A percentile compares a stretch with the other conserved stretches of the same genome.
These are phyloP conservation scores for Penicillium sp. DNA, from an alignment of 2,329 filamentous ascomycete genomes.

Conservation along the genomic window DNA sequence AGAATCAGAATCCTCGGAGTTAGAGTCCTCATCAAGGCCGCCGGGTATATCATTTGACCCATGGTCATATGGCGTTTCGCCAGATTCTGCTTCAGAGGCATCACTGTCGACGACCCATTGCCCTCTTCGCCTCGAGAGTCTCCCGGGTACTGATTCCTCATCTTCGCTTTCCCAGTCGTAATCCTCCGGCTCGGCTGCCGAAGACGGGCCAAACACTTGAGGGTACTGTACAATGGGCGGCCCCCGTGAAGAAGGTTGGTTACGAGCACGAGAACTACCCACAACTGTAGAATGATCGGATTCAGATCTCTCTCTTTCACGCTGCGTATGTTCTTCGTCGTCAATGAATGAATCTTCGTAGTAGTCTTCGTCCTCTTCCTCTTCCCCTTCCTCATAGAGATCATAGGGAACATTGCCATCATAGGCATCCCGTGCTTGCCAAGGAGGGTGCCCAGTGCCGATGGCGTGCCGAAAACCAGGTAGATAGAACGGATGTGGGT, in stretches of 20 bases:
- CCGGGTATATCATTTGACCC: too few relatives aligned
- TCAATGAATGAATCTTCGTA: slow-evolving; percentile 40
- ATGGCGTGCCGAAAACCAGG: neutral
- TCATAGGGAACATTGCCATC: slow-evolving; percentile 8
- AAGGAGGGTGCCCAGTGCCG: neutral
- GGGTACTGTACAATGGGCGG: neutral
- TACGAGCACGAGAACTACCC: slow-evolving; percentile 15
- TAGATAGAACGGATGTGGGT: slow-evolving; percentile 7
- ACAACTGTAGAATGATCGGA: slow-evolving; percentile 38
- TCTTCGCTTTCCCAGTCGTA: neutral
- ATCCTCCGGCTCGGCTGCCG: neutral
- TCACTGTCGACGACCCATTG: slow-evolving; percentile 20
- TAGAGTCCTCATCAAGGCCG: neutral
- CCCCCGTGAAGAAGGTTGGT: neutral
- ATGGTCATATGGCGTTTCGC: neutral
- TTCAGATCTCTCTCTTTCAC: slow-evolving; percentile 22
- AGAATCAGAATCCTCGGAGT: neutral
- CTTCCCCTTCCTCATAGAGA: slow-evolving; percentile 11
- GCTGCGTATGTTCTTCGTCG: slow-evolving; percentile 26
- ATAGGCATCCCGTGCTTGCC: neutral
- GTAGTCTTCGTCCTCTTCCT: slow-evolving; percentile 28
- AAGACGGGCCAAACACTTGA: neutral
- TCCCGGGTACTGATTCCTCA: neutral
- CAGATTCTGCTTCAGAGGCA: slow-evolving; percentile 1
- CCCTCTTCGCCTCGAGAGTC: neutral